Base-by-base conservation (phyloP, 192 early-diverging fungal genomes). In the Coemansia reversa region DNA sequence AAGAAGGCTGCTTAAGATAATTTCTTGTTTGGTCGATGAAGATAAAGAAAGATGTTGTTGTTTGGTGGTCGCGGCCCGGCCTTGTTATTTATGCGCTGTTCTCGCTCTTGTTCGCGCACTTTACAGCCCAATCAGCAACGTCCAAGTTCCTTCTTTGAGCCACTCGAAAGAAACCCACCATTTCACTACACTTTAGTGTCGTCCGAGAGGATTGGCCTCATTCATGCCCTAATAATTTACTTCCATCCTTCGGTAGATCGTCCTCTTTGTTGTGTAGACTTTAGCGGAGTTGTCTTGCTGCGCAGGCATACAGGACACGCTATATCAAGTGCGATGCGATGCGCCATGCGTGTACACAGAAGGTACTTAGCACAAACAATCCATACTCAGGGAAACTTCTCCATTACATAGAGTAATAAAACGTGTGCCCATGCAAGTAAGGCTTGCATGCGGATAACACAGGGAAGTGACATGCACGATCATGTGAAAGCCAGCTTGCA, bases 81-180 rank as follows among this genome's bases (percentile, higher is more conserved):
- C 20, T 28, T 30, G 39, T 18, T 35, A 66, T 72, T 72, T 72
- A 65, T 65, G 16, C 50, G 68, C 27, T 27, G 56, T 64, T 64
- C 68, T 70, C 67, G 67, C 24, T 54, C 48, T 6, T 2, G 29
- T 51, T 51, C 33, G 22, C 50, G 35, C 59, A 1, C 51, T 20
- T 27, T 35, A 18, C 55, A 30, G 51, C 23, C 76, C 76, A 79
- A 79, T 79, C 57, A 67, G 47, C 64, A 79, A 74, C 65, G 58
- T 74, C 71, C 76, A 79, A 60, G 66, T 65, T 45, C 42, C 5
- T 55, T 20, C 60, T 53, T 61, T 61, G 24, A 20, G 39, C 1
- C 55, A 20, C 39, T 45, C 16, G 39, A 45, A 45, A 14, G 39
- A 27, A 45, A 16, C 39, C 39, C 12, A 16, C 39, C 12, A 45